Base-by-base conservation (phyloP, 2,329 filamentous ascomycete species). In the Aspergillus felis region DNA sequence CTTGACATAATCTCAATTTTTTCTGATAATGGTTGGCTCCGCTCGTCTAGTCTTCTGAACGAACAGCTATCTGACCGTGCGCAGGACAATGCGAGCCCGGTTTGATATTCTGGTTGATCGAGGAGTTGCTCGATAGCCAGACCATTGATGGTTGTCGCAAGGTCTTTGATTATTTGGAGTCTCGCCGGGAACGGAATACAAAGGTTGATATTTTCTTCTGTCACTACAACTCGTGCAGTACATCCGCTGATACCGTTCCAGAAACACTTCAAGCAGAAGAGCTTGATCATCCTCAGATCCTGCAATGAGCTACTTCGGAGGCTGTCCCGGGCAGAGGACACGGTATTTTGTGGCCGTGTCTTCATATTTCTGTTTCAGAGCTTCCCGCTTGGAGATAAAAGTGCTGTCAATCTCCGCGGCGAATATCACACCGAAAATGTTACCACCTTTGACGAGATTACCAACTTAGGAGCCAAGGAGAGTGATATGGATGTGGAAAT, bases 311-410 rank as follows among this genome's bases (percentile, higher is more conserved):
- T 99, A 17, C 81, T 99, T n/a, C 87, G 93, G 38, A 85, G 94
- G 49, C 82, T 99, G 2, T 97, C 94, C n/a, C 86, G 94, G 56
- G 93, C 94, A 3, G 92, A 97, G 72, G 94, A 99, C 74, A 95
- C 94, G 0, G 92, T 95, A 0, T 99, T 99, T 71, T 99, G 94
- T 69, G 94, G 94, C 17, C 85, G 94, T 42, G 94, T 99, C 27
- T 97, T 97, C 74, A 97, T 99, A 62, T 99, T 97, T 74, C 85
- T 99, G 71, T 99, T 97, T 74, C 94, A 99, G 73, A 96, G 92
- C 73, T 97, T 99, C 68, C 94, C 94, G 1, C 81, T 99, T 0
- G 93, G 93, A 32, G 95, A 99, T 75, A 94, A 93, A 72, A 97
- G 94, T 72, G 97, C 94, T 0, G 94, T 99, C 51, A 99, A 99